These are phyloP conservation scores for Lumnitzera littorea DNA, from an alignment of 345 rosid species.

Conservation along the genomic window DNA sequence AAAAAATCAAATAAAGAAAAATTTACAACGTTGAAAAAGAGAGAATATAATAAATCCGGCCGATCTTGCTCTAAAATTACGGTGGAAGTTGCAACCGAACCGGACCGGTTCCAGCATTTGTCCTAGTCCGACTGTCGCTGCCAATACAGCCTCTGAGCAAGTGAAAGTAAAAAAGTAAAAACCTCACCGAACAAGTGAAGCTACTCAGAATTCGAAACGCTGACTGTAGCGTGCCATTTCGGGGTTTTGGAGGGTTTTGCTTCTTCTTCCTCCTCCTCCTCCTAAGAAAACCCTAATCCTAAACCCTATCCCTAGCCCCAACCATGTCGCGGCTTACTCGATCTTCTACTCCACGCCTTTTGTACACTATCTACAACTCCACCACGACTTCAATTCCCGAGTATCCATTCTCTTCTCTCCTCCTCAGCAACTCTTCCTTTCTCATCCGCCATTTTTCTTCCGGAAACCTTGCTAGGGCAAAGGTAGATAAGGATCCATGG, in stretches of 20 bases:
- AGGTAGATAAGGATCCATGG: slow-evolving; percentile 81
- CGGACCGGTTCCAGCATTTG: no score
- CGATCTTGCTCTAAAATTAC: no score
- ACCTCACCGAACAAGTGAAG: no score
- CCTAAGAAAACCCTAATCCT: not conserved
- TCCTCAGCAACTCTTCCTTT: slow-evolving; percentile 32
- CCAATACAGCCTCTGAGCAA: no score
- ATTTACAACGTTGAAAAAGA: no score
- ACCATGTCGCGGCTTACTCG: slow-evolving; percentile 47
- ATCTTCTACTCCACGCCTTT: slow-evolving; percentile 32
- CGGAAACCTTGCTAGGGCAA: slow-evolving; percentile 64
- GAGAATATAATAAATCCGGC: no score
- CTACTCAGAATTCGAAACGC: not conserved
- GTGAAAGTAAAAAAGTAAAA: not conserved
- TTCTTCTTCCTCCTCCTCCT: no score
- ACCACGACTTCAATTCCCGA: slow-evolving; percentile 12
- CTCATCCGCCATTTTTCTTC: slow-evolving; percentile 57
- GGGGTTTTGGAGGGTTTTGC: slow-evolving; percentile 5
- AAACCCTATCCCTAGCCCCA: slow-evolving; percentile 5
- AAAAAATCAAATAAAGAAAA: no score
- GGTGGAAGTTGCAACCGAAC: no score
- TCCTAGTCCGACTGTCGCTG: no score
- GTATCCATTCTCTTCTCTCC: slow-evolving; percentile 53
- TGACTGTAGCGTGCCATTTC: not conserved
- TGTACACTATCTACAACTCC: slow-evolving; percentile 30